phyloP scores from a whole-genome alignment of 163 green algal genomes.

The Scenedesmus sp. region DNA sequence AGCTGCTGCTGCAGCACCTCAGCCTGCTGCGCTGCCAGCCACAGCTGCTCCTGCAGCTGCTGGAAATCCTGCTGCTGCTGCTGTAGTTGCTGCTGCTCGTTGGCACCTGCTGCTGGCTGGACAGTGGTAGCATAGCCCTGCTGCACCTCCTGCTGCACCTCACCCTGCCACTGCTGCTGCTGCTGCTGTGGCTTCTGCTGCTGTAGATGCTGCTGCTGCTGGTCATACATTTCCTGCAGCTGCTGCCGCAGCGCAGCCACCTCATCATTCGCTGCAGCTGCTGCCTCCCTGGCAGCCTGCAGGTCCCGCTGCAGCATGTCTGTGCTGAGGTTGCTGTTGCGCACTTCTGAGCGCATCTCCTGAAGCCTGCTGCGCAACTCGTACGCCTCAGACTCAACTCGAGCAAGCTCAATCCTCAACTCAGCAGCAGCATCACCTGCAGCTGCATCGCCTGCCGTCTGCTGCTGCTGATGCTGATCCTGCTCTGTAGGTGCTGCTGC shows the following conservation, averaged over 20 bases:
- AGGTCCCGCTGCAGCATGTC: constrained; percentile 39
- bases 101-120: neutral
- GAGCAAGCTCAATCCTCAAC: neutral
- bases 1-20: constrained; percentile 12
- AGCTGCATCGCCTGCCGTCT: neutral
- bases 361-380: constrained; percentile 25
- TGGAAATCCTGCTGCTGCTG: neutral
- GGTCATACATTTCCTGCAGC: neutral
- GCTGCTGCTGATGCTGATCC: neutral
- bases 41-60: constrained; percentile 10
- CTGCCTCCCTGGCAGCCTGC: neutral
- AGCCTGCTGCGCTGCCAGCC: neutral
- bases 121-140: neutral
- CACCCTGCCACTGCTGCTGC: neutral
- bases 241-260: constrained; percentile 14
- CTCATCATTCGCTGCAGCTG: constrained; percentile 21
- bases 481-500: constrained; percentile 9
- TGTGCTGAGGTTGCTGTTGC: constrained; percentile 37
- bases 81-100: neutral
- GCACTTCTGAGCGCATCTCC: constrained; percentile 16
- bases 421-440: neutral
- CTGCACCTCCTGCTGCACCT: neutral
- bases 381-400: neutral
- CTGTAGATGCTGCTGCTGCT: neutral
- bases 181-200: neutral